phyloP scores from a whole-genome alignment of 1,284 basidiomycete genomes.

The Porogramme epimiltina region DNA sequence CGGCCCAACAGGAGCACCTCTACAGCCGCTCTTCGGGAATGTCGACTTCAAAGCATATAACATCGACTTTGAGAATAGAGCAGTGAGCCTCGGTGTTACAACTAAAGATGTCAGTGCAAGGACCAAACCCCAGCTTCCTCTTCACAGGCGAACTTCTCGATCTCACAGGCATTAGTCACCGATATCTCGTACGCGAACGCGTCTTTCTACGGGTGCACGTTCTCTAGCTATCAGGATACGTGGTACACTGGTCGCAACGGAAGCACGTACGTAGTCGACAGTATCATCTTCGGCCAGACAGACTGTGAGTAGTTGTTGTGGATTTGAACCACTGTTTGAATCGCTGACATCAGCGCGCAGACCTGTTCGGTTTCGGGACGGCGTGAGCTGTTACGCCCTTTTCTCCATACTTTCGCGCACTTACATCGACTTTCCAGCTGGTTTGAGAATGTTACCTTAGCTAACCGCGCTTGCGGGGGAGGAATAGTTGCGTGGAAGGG shows the following conservation, averaged over 20 bases:
- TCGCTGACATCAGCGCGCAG: neutral
- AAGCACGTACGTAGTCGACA: slow-evolving; percentile 62
- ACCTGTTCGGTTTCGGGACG: slow-evolving; percentile 36
- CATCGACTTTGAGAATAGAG: slow-evolving; percentile 67
- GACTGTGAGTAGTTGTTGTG: slow-evolving; percentile 49
- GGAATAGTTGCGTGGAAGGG: slow-evolving; percentile 66
- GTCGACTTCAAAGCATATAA: slow-evolving; percentile 66
- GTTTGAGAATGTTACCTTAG: slow-evolving; percentile 61
- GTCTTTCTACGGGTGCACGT: slow-evolving; percentile 68
- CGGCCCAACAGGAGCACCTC: slow-evolving; percentile 55
- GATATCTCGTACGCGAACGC: slow-evolving; percentile 64
- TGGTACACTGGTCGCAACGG: slow-evolving; percentile 64
- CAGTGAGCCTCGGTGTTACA: slow-evolving; percentile 39
- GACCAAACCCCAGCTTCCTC: neutral
- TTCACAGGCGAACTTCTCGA: slow-evolving; percentile 53
- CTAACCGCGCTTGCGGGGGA: slow-evolving; percentile 64
- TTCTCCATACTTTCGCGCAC: neutral
- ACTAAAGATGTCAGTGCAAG: neutral
- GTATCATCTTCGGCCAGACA: slow-evolving; percentile 61
- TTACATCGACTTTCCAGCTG: slow-evolving; percentile 43
- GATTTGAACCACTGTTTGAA: neutral
- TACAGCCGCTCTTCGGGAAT: slow-evolving; percentile 57
- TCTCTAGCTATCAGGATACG: slow-evolving; percentile 67
- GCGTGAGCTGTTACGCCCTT: slow-evolving; percentile 39
- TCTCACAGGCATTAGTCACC: slow-evolving; percentile 61